Evolutionary conservation across 1,284 basidiomycete species (phyloP), one percentile per base, ranked within the genome.

Genomic region (Coniophora puteana): DNA sequence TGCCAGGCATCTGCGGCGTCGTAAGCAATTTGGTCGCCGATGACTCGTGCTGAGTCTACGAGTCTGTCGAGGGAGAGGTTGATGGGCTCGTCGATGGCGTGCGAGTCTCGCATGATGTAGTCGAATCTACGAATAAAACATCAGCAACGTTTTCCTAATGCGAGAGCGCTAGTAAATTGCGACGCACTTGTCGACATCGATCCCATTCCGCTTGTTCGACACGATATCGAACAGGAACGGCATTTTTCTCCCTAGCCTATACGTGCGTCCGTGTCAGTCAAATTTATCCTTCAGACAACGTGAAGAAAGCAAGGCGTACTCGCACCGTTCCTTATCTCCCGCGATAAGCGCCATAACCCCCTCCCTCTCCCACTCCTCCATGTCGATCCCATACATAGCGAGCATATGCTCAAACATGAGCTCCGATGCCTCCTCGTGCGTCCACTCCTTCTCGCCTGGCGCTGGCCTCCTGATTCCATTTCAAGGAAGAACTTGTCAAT

Each of bases 101-200:
- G 74, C 0, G 74, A 77, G 52, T 90, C 88, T 3, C 88, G 69
- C 5, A 76, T 66, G 42, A 90, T 86, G 49, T 90, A 90, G 51
- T 90, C 87, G 45, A 89, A 86, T 49, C 82, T 85, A 30, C 13
- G 26, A n/a, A 32, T 18, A 24, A n/a, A 11, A 23, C 35, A 18
- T 30, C 11, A 14, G 30, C n/a, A 26, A 7, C 13, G 13, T 13
- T 16, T 5, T 22, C 12, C 17, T 12, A 29, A 22, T 10, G 16
- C 8, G 20, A 32, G 7, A 25, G 28, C 8, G 23, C n/a, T 11
- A 22, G 21, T 25, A 37, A 30, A 17, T 23, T 17, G n/a, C 16
- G 13, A 59, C 61, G 34, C 41, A 84, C 84, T 89, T 89, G 68
- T 90, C 88, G 3, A 90, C 87, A 51, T 89, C 87, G 5, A 90